Conservation (phyloP, 441 rosid species). For the Dalechampia spathulata region DNA sequence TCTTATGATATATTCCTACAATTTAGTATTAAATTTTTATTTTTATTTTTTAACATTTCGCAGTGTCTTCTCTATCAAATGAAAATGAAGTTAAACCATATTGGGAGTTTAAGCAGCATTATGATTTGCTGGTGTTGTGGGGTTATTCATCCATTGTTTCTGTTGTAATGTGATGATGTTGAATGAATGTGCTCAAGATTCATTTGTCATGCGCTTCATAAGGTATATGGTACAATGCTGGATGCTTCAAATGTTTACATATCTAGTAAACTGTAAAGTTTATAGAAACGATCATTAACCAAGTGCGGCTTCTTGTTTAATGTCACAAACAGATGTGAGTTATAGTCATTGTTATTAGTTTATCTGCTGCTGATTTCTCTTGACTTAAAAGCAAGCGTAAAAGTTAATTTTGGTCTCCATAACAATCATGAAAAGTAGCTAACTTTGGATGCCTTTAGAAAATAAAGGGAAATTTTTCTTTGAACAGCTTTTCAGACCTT, state of each 20-base stretch:
- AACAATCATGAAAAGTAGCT: not conserved
- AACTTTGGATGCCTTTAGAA: not conserved
- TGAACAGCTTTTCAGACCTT: not conserved
- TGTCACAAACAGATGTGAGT: no score
- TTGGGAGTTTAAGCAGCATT: not conserved
- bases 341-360: not conserved
- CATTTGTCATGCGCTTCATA: not conserved
- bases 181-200: constrained; percentile 2
- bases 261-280: no score
- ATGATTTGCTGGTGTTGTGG: not conserved
- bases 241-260: no score
- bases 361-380: not conserved
- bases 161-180: not conserved
- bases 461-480: not conserved
- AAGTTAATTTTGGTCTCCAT: not conserved
- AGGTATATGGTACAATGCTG: no score
- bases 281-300: no score
- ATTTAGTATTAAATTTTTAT: no score
- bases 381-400: no score
- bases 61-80: no score
- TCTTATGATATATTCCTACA: no score
- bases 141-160: not conserved
- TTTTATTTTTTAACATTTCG: no score
- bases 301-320: no score
- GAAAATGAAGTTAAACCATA: not conserved